Evolutionary conservation across 495 filamentous ascomycete species (phyloP).

Genomic region (Thermochaetoides thermophila): DNA sequence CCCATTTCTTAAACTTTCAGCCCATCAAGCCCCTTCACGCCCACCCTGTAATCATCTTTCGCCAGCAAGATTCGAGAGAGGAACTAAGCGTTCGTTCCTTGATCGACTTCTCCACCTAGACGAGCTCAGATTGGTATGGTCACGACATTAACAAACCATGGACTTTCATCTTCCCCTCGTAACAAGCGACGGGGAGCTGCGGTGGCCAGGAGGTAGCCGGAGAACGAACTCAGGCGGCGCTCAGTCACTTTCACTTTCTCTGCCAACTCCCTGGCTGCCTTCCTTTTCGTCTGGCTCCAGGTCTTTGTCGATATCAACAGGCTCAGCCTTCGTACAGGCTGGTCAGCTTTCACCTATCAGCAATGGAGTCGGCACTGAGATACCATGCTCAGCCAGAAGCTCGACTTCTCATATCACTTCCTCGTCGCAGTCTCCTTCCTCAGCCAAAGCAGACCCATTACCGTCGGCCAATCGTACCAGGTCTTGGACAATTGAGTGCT

Average conservation of each 20-base stretch:
- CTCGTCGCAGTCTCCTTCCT: slow-evolving; percentile 18
- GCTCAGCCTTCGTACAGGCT: slow-evolving; percentile 21
- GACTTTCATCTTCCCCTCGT: slow-evolving; percentile 25
- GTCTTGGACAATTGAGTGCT: slow-evolving; percentile 21
- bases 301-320: slow-evolving; percentile 10
- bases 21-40: too few species aligned
- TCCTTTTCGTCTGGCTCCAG: slow-evolving; percentile 14
- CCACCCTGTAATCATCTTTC: too few species aligned
- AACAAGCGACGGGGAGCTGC: slow-evolving; percentile 25
- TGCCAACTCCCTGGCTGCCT: slow-evolving; percentile 26
- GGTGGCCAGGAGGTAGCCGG: slow-evolving; percentile 29
- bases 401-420: slow-evolving; percentile 10
- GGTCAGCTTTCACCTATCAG: slow-evolving; percentile 37
- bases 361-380: slow-evolving; percentile 28
- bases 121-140: slow-evolving; percentile 28
- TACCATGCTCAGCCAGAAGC: slow-evolving; percentile 6
- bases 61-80: too few species aligned
- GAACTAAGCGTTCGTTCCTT: too few species aligned
- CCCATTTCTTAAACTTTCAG: too few species aligned
- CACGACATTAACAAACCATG: slow-evolving; percentile 30
- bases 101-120: too few species aligned
- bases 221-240: slow-evolving; percentile 30
- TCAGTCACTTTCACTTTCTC: slow-evolving; percentile 19
- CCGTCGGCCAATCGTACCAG: slow-evolving; percentile 18
- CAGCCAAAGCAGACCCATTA: slow-evolving; percentile 19